Percentiles rank a stretch among this genome's conserved stretches.
Conservation (phyloP, 2,329 filamentous ascomycete species). For the Basipetospora chlamydospora region DNA sequence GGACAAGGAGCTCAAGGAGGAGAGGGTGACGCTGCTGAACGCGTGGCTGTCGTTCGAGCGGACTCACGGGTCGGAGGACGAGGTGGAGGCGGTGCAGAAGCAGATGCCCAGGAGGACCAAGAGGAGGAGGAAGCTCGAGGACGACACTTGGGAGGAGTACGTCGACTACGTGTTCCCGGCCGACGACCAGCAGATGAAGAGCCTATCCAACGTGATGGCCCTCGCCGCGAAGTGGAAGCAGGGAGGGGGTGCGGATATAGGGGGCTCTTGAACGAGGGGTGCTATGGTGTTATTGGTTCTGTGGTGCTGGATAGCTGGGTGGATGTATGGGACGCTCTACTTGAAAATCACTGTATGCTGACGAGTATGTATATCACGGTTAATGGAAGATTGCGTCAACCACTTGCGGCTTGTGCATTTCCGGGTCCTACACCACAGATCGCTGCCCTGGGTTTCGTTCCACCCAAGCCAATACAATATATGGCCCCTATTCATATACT, state of each 20-base stretch:
- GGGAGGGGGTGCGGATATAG: conserved; percentile 27
- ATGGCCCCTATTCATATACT: no score
- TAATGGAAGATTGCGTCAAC: no score
- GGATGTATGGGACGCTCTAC: no score
- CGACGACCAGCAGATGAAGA: conserved; percentile 76
- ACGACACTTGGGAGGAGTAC: conserved; percentile 92
- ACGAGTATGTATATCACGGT: no score
- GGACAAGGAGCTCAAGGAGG: conserved; percentile 80
- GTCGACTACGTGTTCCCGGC: conserved; percentile 95
- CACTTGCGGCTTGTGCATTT: no score
- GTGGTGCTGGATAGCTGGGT: no score
- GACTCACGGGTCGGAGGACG: conserved; percentile 60
- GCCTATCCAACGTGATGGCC: conserved; percentile 69
- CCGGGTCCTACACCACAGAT: no score
- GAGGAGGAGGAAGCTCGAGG: conserved; percentile 81
- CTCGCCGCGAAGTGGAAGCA: conserved; percentile 85
- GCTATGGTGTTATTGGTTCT: no score
- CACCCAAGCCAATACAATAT: no score
- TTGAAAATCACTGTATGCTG: no score
- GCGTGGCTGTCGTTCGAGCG: conserved; percentile 89
- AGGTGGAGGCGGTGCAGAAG: conserved; percentile 71
- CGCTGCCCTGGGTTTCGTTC: no score
- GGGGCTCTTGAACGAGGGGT: neutral
- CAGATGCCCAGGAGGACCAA: conserved; percentile 92
- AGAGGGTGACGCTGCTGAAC: conserved; percentile 81